phyloP scores from a whole-genome alignment of 768 basidiomycete species.

The Boletus sp. region DNA sequence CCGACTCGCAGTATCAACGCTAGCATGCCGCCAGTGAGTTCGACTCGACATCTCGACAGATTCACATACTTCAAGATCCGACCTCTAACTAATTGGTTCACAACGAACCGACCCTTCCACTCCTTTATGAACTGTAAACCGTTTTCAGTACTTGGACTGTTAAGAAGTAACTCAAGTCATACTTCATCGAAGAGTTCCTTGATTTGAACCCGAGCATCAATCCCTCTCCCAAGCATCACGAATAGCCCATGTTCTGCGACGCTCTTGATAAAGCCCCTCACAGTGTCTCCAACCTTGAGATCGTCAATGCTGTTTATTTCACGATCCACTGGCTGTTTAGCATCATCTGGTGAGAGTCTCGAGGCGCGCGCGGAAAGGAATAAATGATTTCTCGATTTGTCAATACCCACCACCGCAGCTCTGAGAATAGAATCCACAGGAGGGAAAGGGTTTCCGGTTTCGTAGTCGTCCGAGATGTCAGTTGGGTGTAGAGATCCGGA shows the following conservation, averaged over 20 bases:
- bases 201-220: slow-evolving; percentile 92
- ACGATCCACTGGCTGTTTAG: slow-evolving; percentile 53
- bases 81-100: slow-evolving; percentile 84
- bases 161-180: slow-evolving; percentile 1
- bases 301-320: slow-evolving; percentile 63
- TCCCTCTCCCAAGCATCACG: slow-evolving; percentile 75
- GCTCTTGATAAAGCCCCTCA: slow-evolving; percentile 88
- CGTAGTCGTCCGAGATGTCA: slow-evolving; percentile 79
- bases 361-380: slow-evolving; percentile 81
- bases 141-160: slow-evolving; percentile 5
- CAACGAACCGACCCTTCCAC: slow-evolving; percentile 80
- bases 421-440: slow-evolving; percentile 63
- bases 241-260: slow-evolving; percentile 86
- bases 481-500: slow-evolving; percentile 79
- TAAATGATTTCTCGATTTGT: slow-evolving; percentile 62
- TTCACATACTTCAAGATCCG: slow-evolving; percentile 68
- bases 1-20: slow-evolving; percentile 65
- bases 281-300: slow-evolving; percentile 65
- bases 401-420: slow-evolving; percentile 66
- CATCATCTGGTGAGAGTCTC: slow-evolving; percentile 52
- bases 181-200: slow-evolving; percentile 89
- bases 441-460: slow-evolving; percentile 53
- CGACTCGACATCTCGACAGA: neutral
- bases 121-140: slow-evolving; percentile 81
- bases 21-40: slow-evolving; percentile 31